Evolutionary conservation across 2,329 filamentous ascomycete species (phyloP).

Genomic region (Neonectria faginata): DNA sequence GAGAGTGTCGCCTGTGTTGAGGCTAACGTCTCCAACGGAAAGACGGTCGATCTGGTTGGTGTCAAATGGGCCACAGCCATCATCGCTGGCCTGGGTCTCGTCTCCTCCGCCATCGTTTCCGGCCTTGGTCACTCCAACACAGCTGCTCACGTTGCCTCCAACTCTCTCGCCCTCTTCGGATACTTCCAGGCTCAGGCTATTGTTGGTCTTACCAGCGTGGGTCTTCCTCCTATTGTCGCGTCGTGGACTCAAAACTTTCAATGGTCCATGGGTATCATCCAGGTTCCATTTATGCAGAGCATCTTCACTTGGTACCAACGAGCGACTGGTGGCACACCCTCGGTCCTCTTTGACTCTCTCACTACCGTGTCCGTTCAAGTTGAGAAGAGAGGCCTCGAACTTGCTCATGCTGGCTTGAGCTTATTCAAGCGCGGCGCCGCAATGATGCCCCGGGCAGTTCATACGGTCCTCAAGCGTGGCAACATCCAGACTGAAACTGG

Average conservation of each 20-base stretch:
- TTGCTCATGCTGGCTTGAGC: slow-evolving; percentile 53
- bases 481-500: slow-evolving; percentile 67
- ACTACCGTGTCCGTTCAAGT: slow-evolving; percentile 85
- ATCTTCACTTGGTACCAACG: slow-evolving; percentile 97
- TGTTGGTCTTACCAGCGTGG: slow-evolving; percentile 84
- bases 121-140: slow-evolving; percentile 94
- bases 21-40: slow-evolving; percentile 87
- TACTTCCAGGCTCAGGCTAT: slow-evolving; percentile 97
- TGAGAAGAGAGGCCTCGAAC: slow-evolving; percentile 68
- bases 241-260: slow-evolving; percentile 98
- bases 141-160: slow-evolving; percentile 92
- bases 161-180: slow-evolving; percentile 91
- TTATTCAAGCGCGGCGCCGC: slow-evolving; percentile 67
- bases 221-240: slow-evolving; percentile 86
- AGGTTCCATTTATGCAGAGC: slow-evolving; percentile 84
- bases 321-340: slow-evolving; percentile 87
- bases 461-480: slow-evolving; percentile 63
- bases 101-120: slow-evolving; percentile 88
- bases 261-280: slow-evolving; percentile 97
- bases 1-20: slow-evolving; percentile 85
- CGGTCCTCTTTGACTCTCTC: slow-evolving; percentile 80
- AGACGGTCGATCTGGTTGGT: slow-evolving; percentile 88
- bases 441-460: slow-evolving; percentile 60
- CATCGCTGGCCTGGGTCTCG: slow-evolving; percentile 84
- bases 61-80: slow-evolving; percentile 92